phyloP scores from a whole-genome alignment of 495 filamentous ascomycete species.

The Penicillium subrubescens region DNA sequence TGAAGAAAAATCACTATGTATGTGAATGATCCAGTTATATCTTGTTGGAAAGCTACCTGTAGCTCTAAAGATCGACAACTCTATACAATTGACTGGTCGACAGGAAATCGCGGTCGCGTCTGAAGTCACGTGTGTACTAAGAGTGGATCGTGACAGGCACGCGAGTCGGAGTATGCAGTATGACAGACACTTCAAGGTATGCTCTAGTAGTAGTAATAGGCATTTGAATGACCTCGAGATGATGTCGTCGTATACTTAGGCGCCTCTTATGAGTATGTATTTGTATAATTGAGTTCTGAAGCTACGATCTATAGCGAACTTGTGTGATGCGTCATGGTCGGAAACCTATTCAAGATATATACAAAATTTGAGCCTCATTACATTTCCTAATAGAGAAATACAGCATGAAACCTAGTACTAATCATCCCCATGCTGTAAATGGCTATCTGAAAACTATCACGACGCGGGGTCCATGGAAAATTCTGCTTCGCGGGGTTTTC shows the following conservation, averaged over 20 bases:
- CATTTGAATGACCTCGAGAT: conserved; percentile 6
- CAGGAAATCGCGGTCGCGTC: conserved; percentile 32
- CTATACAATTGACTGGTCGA: conserved; percentile 7
- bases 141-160: conserved; percentile 26
- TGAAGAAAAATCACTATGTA: neutral
- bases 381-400: neutral
- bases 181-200: conserved; percentile 13
- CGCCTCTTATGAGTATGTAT: neutral
- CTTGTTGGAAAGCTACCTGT: neutral
- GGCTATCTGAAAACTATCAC: neutral
- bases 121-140: conserved; percentile 24
- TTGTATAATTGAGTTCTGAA: neutral
- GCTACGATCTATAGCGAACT: neutral
- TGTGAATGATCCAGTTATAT: conserved; percentile 4
- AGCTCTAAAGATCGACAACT: neutral
- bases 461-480: neutral
- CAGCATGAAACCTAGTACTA: neutral
- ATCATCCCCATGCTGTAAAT: neutral
- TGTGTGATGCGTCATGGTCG: neutral
- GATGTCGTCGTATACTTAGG: neutral
- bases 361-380: neutral
- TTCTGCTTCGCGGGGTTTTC: neutral
- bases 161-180: conserved; percentile 27
- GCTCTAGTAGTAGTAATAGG: neutral
- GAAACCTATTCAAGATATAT: neutral